Evolutionary conservation across 768 basidiomycete species (phyloP).

Genomic region (Chiua virens): DNA sequence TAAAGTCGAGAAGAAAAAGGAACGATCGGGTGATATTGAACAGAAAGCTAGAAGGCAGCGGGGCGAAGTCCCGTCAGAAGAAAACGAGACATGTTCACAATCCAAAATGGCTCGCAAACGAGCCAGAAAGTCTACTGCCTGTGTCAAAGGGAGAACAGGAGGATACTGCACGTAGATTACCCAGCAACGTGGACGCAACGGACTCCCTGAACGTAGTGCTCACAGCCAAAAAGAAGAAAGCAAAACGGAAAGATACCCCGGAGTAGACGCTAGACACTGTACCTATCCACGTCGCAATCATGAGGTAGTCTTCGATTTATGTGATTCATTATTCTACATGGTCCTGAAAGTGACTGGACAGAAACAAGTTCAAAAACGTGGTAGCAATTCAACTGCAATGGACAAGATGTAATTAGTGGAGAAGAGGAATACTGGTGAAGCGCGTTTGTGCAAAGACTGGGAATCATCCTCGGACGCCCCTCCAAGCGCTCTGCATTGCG

Average conservation of each 20-base stretch:
- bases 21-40: neutral
- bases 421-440: neutral
- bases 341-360: conserved; percentile 16
- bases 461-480: conserved; percentile 56
- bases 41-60: conserved; percentile 1
- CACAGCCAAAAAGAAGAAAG: conserved; percentile 18
- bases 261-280: conserved; percentile 1
- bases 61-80: neutral
- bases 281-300: neutral
- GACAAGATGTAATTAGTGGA: conserved; percentile 6
- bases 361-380: conserved; percentile 9
- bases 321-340: conserved; percentile 28
- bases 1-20: neutral
- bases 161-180: neutral
- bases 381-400: conserved; percentile 7
- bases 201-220: neutral
- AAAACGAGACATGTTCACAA: neutral
- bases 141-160: conserved; percentile 11
- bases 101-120: conserved; percentile 8
- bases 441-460: conserved; percentile 6
- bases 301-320: conserved; percentile 6
- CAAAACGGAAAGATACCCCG: conserved; percentile 20
- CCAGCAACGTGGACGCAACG: neutral
- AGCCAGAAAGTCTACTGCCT: conserved; percentile 6
- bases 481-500: conserved; percentile 89